Percentiles rank a stretch among this genome's conserved stretches.
These are phyloP conservation scores for Sisymbrium altissimum DNA, from an alignment of 345 rosid species.

Conservation along the genomic window DNA sequence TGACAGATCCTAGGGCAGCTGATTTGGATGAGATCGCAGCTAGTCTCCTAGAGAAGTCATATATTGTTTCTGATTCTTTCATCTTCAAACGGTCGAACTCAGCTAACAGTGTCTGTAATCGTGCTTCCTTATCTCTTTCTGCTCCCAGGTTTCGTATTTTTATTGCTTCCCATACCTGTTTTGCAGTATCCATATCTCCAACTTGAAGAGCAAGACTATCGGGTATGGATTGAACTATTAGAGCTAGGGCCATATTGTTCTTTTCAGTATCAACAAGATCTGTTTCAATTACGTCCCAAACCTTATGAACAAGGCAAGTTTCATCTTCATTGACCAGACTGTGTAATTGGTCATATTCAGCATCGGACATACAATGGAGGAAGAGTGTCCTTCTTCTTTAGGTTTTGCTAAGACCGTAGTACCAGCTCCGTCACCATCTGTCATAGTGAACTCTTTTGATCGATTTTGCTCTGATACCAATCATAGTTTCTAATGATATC, in stretches of 20 bases:
- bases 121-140: not conserved
- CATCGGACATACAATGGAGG: not conserved
- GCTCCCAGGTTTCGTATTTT: not conserved
- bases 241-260: not conserved
- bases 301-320: not conserved
- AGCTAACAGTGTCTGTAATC: not conserved
- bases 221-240: not conserved
- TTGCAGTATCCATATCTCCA: not conserved
- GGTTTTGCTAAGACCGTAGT: no score
- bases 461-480: no score
- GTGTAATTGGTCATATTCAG: not conserved
- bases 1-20: no score
- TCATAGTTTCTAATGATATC: no score
- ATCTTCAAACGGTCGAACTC: not conserved
- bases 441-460: no score
- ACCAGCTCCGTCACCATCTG: no score
- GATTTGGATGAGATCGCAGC: no score
- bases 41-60: not conserved
- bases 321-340: not conserved
- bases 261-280: not conserved
- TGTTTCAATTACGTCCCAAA: not conserved
- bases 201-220: not conserved
- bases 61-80: not conserved
- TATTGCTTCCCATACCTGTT: not conserved
- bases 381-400: no score